Evolutionary conservation across 805 yeast genomes (phyloP).

Genomic region (Diddensiella transvaalensis): DNA sequence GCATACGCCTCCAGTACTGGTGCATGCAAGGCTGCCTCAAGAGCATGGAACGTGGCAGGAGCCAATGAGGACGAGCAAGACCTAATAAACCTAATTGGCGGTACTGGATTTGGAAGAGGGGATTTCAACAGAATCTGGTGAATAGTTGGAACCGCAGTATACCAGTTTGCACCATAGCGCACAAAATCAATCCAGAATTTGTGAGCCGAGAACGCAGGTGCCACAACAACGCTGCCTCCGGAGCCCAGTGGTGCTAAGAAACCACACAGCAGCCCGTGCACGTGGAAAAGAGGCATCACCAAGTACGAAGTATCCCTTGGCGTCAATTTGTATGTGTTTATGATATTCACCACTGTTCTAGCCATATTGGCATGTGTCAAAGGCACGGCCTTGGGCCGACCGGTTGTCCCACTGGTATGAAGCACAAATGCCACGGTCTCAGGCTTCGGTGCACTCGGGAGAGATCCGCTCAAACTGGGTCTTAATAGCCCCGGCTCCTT

Average conservation of each 20-base stretch:
- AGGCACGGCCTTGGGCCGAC: constrained; percentile 74
- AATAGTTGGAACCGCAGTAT: constrained; percentile 74
- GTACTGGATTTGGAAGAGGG: constrained; percentile 47
- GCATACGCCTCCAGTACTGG: constrained; percentile 78
- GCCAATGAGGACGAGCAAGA: constrained; percentile 72
- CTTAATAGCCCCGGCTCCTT: constrained; percentile 29
- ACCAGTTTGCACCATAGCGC: constrained; percentile 56
- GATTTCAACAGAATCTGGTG: constrained; percentile 60
- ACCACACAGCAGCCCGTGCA: constrained; percentile 69
- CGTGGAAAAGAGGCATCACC: constrained; percentile 78
- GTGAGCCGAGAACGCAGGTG: constrained; percentile 58
- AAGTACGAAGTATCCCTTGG: constrained; percentile 52
- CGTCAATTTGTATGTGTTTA: constrained; percentile 52
- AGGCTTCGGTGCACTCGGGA: constrained; percentile 34
- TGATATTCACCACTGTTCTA: constrained; percentile 56
- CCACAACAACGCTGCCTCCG: constrained; percentile 60
- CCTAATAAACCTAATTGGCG: constrained; percentile 60
- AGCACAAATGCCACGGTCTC: constrained; percentile 60
- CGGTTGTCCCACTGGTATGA: constrained; percentile 76
- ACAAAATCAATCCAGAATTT: constrained; percentile 59
- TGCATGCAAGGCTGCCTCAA: constrained; percentile 56
- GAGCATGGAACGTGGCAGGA: constrained; percentile 55
- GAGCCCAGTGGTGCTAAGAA: constrained; percentile 56
- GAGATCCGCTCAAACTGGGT: neutral
- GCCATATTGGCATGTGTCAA: constrained; percentile 61